phyloP scores from a whole-genome alignment of 2,329 filamentous ascomycete species.

The Talaromyces sp. region DNA sequence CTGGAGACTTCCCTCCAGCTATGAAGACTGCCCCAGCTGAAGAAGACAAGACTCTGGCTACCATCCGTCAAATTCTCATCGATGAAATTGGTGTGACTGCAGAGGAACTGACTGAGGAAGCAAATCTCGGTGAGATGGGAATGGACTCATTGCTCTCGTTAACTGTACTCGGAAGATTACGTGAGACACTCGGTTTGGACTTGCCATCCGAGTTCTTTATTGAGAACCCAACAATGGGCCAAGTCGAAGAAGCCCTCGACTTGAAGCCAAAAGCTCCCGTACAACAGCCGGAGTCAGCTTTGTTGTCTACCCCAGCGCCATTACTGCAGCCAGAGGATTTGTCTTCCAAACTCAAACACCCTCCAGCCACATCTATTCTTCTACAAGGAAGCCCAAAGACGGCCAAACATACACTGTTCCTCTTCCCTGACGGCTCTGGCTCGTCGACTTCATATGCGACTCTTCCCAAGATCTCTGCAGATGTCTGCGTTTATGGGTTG shows the following conservation, averaged over 20 bases:
- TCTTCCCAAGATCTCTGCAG: conserved; percentile 37
- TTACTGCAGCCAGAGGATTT: conserved; percentile 20
- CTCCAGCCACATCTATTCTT: conserved; percentile 39
- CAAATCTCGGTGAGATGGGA: conserved; percentile 40
- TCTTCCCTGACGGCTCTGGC: conserved; percentile 45
- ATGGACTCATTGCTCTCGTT: conserved; percentile 45
- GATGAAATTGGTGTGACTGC: conserved; percentile 42
- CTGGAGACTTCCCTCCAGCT: conserved; percentile 26
- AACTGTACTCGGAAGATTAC: conserved; percentile 42
- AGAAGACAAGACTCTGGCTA: conserved; percentile 33
- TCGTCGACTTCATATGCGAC: conserved; percentile 44
- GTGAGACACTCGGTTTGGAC: conserved; percentile 40
- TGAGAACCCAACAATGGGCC: conserved; percentile 39
- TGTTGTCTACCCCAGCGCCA: conserved; percentile 19
- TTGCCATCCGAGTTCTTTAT: conserved; percentile 42
- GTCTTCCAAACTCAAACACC: conserved; percentile 23
- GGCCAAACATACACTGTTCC: conserved; percentile 38
- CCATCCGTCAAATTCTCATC: conserved; percentile 37
- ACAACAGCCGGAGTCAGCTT: conserved; percentile 9
- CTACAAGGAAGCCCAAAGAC: conserved; percentile 41
- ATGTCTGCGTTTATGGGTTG: conserved; percentile 41
- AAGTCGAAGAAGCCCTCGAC: conserved; percentile 35
- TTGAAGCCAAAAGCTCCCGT: conserved; percentile 31
- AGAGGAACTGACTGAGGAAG: conserved; percentile 36
- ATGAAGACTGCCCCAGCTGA: conserved; percentile 23